phyloP scores from a whole-genome alignment of 202 grass and related monocot genomes.

The Panicum hallii region DNA sequence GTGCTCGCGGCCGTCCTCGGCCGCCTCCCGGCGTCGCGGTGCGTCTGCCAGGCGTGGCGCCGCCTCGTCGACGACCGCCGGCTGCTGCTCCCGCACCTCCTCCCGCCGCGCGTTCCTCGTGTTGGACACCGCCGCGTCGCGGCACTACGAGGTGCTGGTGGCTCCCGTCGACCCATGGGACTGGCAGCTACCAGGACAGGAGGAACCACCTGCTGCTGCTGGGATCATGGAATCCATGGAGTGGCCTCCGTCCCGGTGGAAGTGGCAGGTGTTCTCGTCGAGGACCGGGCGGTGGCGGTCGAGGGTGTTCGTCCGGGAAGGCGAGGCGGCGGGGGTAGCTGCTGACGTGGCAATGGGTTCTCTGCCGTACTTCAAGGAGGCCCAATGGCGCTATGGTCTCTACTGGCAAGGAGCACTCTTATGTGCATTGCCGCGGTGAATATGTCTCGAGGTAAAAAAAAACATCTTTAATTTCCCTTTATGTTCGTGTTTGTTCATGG shows the following conservation, averaged over 20 bases:
- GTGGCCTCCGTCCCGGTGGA: background rate
- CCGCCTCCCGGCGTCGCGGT: background rate
- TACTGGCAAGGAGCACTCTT: background rate
- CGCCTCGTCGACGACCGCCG: background rate
- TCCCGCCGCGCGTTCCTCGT: background rate
- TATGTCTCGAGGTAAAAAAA: background rate
- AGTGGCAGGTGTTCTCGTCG: constrained; percentile 11
- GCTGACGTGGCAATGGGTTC: background rate
- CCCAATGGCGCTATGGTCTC: background rate
- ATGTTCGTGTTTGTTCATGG: no score
- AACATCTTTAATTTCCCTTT: no score
- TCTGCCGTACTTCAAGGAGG: background rate
- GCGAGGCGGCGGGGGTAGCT: background rate
- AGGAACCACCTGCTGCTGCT: no score
- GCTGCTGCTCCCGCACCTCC: background rate
- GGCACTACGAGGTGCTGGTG: background rate
- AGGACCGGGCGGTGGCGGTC: background rate
- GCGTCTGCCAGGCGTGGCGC: background rate
- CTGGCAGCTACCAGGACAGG: no score
- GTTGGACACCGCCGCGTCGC: background rate
- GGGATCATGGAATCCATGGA: background rate
- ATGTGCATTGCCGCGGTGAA: constrained; percentile 6
- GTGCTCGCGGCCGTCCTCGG: background rate
- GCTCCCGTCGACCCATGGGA: no score
- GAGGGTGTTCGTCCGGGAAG: background rate